These are phyloP conservation scores for Neurospora sp. DNA, from an alignment of 495 filamentous ascomycete species.

Conservation along the genomic window DNA sequence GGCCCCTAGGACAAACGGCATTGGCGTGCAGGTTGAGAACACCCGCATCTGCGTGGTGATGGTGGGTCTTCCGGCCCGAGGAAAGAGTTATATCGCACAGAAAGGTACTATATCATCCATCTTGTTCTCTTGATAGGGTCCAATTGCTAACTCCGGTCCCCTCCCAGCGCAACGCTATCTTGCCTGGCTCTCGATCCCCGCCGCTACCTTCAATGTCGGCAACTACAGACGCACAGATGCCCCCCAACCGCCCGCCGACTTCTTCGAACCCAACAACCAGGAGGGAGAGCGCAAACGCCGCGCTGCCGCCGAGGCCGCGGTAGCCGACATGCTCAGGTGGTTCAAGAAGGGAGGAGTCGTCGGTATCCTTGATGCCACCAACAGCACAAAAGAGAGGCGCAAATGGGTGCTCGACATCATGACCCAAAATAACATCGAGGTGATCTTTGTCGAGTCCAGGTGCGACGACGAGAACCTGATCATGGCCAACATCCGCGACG, in stretches of 20 bases:
- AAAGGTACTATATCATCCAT: slow-evolving; percentile 55
- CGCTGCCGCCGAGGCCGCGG: slow-evolving; percentile 80
- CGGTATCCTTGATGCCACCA: slow-evolving; percentile 90
- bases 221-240: slow-evolving; percentile 81
- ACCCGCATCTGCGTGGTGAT: slow-evolving; percentile 97
- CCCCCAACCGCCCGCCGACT: slow-evolving; percentile 77
- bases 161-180: slow-evolving; percentile 81
- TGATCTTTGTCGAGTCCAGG: slow-evolving; percentile 88
- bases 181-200: slow-evolving; percentile 86
- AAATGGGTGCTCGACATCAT: slow-evolving; percentile 82
- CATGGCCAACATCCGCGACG: slow-evolving; percentile 94
- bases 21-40: slow-evolving; percentile 71
- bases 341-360: slow-evolving; percentile 71
- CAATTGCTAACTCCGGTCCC: slow-evolving; percentile 10
- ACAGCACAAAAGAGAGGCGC: slow-evolving; percentile 80
- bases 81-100: slow-evolving; percentile 93
- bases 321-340: slow-evolving; percentile 87
- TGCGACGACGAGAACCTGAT: slow-evolving; percentile 92
- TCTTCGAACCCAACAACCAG: slow-evolving; percentile 80
- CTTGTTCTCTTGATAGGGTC: neutral
- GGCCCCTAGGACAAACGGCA: slow-evolving; percentile 37
- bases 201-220: slow-evolving; percentile 93
- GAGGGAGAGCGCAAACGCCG: slow-evolving; percentile 85
- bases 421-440: slow-evolving; percentile 64
- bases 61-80: slow-evolving; percentile 90